phyloP scores from a whole-genome alignment of 306 rosid species.

The Ziziphus jujuba region DNA sequence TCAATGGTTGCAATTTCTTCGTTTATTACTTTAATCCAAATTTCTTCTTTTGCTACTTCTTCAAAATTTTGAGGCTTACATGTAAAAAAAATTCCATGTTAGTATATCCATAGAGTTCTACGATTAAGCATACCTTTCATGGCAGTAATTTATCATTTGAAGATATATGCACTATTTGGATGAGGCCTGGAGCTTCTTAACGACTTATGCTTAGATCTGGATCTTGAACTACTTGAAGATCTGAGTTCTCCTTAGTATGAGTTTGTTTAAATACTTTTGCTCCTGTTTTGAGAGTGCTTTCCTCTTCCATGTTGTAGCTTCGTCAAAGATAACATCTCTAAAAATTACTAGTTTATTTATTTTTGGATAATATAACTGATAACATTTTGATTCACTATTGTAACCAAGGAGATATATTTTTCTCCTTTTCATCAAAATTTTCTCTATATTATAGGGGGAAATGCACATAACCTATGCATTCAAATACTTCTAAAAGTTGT shows the following conservation, averaged over 20 bases:
- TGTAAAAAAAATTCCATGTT: background rate
- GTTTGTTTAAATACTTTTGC: background rate
- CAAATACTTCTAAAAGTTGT: background rate
- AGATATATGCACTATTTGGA: background rate
- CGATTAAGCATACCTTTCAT: background rate
- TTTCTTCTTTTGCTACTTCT: background rate
- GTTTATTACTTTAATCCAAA: background rate
- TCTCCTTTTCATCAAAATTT: background rate
- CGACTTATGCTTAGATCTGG: background rate
- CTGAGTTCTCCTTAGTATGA: rapidly evolving
- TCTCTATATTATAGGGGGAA: background rate
- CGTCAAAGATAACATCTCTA: background rate
- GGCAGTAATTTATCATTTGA: background rate
- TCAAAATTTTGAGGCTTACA: background rate
- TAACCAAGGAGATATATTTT: background rate
- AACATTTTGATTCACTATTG: background rate
- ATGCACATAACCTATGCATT: background rate
- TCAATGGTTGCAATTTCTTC: background rate
- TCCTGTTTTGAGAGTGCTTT: background rate
- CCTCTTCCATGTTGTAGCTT: background rate
- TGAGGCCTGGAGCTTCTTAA: background rate
- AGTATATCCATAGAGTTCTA: background rate
- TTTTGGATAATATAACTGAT: background rate
- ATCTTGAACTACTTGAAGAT: no score
- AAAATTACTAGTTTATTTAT: background rate